These are phyloP conservation scores for Scutellaria baicalensis DNA, from an alignment of 257 asterid species.

Conservation along the genomic window DNA sequence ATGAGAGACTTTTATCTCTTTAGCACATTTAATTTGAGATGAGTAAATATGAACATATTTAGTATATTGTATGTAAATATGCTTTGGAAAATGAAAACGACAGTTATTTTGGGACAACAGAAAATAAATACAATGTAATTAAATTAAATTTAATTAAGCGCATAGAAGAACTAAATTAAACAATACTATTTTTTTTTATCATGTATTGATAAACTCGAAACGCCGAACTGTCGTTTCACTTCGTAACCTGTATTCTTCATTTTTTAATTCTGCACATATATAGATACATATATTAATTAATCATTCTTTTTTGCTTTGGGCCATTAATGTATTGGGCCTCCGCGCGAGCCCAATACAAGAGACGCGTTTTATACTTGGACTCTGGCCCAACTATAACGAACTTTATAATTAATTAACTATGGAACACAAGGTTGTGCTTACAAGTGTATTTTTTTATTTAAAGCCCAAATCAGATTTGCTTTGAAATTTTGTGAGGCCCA, in stretches of 20 bases:
- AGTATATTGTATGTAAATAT: no score
- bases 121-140: neutral
- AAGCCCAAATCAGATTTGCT: no score
- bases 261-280: neutral
- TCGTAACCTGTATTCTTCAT: slow-evolving; percentile 26
- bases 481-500: no score
- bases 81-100: neutral
- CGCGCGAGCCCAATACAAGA: neutral
- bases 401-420: no score
- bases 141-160: neutral
- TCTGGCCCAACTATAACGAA: neutral
- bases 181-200: neutral
- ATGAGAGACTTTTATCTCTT: no score
- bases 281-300: neutral
- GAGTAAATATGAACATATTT: no score
- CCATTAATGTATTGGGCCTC: neutral
- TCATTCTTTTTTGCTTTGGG: neutral
- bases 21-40: no score
- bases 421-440: no score
- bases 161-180: slow-evolving; percentile 17
- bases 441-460: no score
- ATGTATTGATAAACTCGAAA: slow-evolving; percentile 27
- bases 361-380: neutral
- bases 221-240: slow-evolving; percentile 29
- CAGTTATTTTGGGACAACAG: slow-evolving; percentile 6